Percentiles rank a stretch among this genome's conserved stretches.
These are phyloP conservation scores for Chlorophyllum brunneum DNA, from an alignment of 768 basidiomycete genomes.

Conservation along the genomic window DNA sequence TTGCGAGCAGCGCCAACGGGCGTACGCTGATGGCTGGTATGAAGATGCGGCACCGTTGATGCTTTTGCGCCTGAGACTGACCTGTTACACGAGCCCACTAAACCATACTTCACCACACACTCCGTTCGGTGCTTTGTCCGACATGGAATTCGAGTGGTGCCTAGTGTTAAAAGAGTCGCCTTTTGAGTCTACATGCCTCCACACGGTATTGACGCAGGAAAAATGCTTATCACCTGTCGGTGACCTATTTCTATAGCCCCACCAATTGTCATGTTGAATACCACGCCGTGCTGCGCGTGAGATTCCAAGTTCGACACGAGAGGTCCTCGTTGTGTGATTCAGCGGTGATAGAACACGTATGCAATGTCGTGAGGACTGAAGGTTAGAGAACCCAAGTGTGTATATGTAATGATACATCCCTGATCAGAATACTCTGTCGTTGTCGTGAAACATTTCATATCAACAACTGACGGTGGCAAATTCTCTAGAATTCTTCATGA, in stretches of 20 bases:
- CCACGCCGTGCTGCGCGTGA: constrained; percentile 9
- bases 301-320: background rate
- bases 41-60: too few relatives aligned
- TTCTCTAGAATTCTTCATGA: too few relatives aligned
- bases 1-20: too few relatives aligned
- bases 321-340: background rate
- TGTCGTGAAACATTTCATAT: too few relatives aligned
- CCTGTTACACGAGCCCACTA: too few relatives aligned
- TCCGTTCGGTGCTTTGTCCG: too few relatives aligned
- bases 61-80: too few relatives aligned
- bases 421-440: too few relatives aligned
- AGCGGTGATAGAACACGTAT: constrained; percentile 5
- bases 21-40: too few relatives aligned
- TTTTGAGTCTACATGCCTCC: background rate
- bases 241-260: constrained; percentile 1
- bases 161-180: background rate
- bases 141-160: too few relatives aligned
- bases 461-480: too few relatives aligned
- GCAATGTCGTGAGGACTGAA: background rate
- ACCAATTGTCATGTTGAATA: background rate
- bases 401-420: background rate
- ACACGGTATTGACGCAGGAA: background rate
- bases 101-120: too few relatives aligned
- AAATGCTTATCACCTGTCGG: background rate
- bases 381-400: background rate